Base-by-base conservation (phyloP, 805 yeast genomes). In the Grigorovia jiainica region DNA sequence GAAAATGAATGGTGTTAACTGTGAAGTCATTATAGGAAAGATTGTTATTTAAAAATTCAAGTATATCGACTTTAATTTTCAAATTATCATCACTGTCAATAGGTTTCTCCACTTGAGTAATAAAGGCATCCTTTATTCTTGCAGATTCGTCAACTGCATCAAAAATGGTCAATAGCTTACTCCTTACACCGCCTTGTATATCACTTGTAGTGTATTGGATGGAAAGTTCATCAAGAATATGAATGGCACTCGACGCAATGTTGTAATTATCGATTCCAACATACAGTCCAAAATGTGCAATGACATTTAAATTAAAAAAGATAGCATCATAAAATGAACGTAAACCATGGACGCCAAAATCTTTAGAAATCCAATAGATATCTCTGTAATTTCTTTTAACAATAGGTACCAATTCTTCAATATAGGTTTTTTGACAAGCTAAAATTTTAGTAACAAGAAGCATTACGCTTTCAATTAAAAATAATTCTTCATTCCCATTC, bases 131-230 rank as follows among this genome's bases (percentile, higher is more conserved):
- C 45, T 82, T 75, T 31, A 90, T 82, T 48, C 89, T 71, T 2
- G 72, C 65, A 0, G 95, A 77, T 50, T 89, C 96, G 49, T 85
- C 85, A 25, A 83, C 75, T 13, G 87, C 80, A 51, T 80, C 82
- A 41, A 83, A 71, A 31, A 84, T 70, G 0, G 86, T 78, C 37
- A 89, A 60, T 11, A 90, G 62, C 48, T 87, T 75, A 47, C 79
- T 79, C 41, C 70, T 75, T 8, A 70, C 70, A 15, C 67, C 62
- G 29, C 75, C 57, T 9, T 69, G 54, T 15, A 59, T 52, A 15
- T 59, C 55, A 11, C 52, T 56, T 27, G 53, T 49, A 19, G 54
- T 41, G 23, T 61, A 49, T 43, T 55, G 55, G 10, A 57, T 49
- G 0, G 82, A 65, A 5, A 87, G 63, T 40, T 64, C 64, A 5